A percentile compares a stretch with the other conserved stretches of the same genome.
Conservation (phyloP, 345 rosid species). For the Geranium brycei region DNA sequence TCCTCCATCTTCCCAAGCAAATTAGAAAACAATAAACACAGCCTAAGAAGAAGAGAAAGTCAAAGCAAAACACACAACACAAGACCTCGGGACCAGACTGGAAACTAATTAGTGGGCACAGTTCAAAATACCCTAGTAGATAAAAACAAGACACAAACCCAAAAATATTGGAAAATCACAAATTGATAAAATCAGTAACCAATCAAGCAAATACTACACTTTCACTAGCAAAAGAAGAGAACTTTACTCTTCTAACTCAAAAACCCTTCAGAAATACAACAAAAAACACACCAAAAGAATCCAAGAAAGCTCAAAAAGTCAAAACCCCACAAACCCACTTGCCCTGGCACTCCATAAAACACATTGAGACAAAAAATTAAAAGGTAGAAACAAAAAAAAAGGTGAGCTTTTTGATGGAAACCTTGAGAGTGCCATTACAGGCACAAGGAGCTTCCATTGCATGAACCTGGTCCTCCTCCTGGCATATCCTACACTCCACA, state of each 20-base stretch:
- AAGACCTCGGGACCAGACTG: not conserved
- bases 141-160: not conserved
- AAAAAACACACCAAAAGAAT: not conserved
- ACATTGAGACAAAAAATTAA: not conserved
- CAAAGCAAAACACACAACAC: not conserved
- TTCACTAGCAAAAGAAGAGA: not conserved
- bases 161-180: not conserved
- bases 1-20: not conserved
- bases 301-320: not conserved
- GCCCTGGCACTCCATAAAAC: not conserved
- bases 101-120: not conserved
- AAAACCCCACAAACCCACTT: not conserved
- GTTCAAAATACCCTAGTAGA: not conserved
- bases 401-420: constrained; percentile 5
- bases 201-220: not conserved
- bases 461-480: constrained; percentile 38
- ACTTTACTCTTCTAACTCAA: not conserved
- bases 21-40: too few species aligned
- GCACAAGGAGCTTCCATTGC: constrained; percentile 56
- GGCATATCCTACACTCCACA: constrained; percentile 63
- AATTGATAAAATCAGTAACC: not conserved
- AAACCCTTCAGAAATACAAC: not conserved
- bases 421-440: constrained; percentile 61
- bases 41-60: not conserved
- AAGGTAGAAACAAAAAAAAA: not conserved